Evolutionary conservation across 768 basidiomycete species (phyloP), one percentile per base, ranked within the genome.

Genomic region (Lactifluus echinatus): DNA sequence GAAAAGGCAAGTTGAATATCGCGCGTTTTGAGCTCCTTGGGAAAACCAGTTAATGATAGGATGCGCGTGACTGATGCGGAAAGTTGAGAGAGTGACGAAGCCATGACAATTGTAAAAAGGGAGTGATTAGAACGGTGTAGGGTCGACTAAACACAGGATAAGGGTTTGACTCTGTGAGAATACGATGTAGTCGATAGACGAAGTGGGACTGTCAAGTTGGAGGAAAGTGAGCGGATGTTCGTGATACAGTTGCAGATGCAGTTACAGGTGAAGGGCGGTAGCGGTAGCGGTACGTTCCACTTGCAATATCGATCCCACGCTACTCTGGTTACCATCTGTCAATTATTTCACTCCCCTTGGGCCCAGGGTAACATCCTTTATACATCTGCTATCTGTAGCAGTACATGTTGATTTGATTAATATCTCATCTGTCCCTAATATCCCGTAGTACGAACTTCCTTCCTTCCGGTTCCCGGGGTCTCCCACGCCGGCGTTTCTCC

Each of bases 51-150:
- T 56, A 99, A 76, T 66, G 79, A 85, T 66, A 99, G 85, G 68
- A 99, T 95, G 62, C 94, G 87, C 49, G 96, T 99, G 65, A 96
- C 93, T 44, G 91, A 92, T 56, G 94, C 94, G 59, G 94, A 93
- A 64, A 94, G 81, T 63, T 85, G 83, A 59, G 89, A 80, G 64
- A 89, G 82, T 28, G 85, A 81, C 59, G 85, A 72, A 63, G 87
- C 76, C 86, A 88, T 89, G 60, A 57, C 53, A 62, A 56, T 34
- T n/a, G 55, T 26, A 49, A 48, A 48, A 36, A 53, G 49, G 50
- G 15, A 28, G 45, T 31, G 61, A 64, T 40, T 47, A 56, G 53
- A 61, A 23, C 12, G 57, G 36, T 49, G 36, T 58, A 59, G 45
- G 37, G 31, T 50, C 49, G 57, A 42, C 37, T 46, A 37, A 45